Conservation (phyloP, 1,284 basidiomycete genomes). For the Naganishia liquefaciens region DNA sequence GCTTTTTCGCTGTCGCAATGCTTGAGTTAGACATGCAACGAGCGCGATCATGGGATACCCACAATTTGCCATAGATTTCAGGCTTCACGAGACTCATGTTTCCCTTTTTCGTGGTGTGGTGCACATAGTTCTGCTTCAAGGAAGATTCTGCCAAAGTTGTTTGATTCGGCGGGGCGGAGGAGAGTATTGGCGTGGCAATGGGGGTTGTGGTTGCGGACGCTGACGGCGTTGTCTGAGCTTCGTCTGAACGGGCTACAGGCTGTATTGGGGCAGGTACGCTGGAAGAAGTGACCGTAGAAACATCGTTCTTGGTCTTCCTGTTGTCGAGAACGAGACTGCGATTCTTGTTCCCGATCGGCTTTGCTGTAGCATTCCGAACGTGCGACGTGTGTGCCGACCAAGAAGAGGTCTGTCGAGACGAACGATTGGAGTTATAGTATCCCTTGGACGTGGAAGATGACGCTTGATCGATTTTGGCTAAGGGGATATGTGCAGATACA, state of each 20-base stretch:
- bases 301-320: not conserved
- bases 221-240: not conserved
- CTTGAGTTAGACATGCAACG: not conserved
- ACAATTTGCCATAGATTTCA: slow-evolving; percentile 47
- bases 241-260: not conserved
- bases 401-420: not conserved
- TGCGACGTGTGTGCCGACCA: not conserved
- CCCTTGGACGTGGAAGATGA: slow-evolving; percentile 7
- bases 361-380: not conserved
- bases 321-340: slow-evolving; percentile 34
- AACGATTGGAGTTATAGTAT: not conserved
- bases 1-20: slow-evolving; percentile 34
- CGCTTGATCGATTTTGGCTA: slow-evolving; percentile 38
- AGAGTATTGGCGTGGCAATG: not conserved
- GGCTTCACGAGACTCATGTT: slow-evolving; percentile 54
- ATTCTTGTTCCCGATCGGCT: slow-evolving; percentile 19
- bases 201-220: not conserved
- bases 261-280: too few species aligned
- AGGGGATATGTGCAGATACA: slow-evolving; percentile 25
- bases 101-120: slow-evolving; percentile 45
- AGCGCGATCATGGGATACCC: slow-evolving; percentile 13
- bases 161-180: not conserved
- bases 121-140: slow-evolving; percentile 41
- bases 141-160: slow-evolving; percentile 25
- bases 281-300: slow-evolving; percentile 1